Evolutionary conservation across 148 eudicot species (phyloP).

Genomic region (Simmondsia chinensis): DNA sequence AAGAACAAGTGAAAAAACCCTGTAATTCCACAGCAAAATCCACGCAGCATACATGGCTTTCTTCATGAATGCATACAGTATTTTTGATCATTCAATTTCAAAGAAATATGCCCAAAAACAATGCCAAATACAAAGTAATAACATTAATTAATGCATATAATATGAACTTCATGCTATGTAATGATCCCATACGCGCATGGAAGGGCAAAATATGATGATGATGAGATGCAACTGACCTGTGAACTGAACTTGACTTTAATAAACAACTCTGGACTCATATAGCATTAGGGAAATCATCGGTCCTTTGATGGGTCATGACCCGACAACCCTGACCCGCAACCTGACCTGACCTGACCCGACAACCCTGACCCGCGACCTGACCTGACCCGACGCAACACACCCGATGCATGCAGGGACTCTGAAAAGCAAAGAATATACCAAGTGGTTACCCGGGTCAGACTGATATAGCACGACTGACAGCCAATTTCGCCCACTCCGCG

Average conservation of each 20-base stretch:
- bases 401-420: constrained; percentile 80
- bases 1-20: neutral
- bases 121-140: no score
- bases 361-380: constrained; percentile 28
- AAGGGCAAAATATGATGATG: no score
- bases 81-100: no score
- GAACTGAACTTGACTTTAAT: no score
- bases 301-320: constrained; percentile 59
- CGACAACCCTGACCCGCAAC: constrained; percentile 41
- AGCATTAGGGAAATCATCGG: constrained; percentile 45
- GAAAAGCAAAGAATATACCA: constrained; percentile 41
- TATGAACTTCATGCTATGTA: no score
- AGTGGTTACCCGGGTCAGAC: constrained; percentile 37
- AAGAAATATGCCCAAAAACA: no score
- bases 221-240: no score
- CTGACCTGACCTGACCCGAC: constrained; percentile 25
- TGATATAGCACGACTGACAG: constrained; percentile 69
- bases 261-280: no score
- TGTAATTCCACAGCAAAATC: constrained; percentile 18
- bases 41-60: constrained; percentile 8
- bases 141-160: no score
- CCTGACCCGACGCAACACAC: constrained; percentile 42
- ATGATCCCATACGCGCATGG: no score
- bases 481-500: constrained; percentile 93
- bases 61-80: constrained; percentile 8